Evolutionary conservation across 345 rosid species (phyloP).

Genomic region (Cochlearia excelsa): DNA sequence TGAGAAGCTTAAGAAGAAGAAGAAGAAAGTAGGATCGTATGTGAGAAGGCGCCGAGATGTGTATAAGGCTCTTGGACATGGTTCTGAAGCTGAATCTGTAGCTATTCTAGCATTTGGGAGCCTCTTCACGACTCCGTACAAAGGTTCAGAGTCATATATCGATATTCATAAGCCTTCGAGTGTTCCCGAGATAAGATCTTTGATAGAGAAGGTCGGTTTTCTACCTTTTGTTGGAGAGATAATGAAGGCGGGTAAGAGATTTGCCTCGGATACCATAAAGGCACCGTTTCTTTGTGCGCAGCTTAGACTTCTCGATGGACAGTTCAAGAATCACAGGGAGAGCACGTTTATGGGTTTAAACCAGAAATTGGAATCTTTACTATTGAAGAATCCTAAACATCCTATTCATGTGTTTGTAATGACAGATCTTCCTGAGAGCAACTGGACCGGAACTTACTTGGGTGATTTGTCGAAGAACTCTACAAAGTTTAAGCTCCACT

Average conservation of each 20-base stretch:
- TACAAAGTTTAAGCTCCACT: constrained; percentile 52
- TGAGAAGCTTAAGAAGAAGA: constrained; percentile 77
- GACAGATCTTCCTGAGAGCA: constrained; percentile 86
- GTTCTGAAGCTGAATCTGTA: constrained; percentile 60
- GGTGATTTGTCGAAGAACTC: constrained; percentile 61
- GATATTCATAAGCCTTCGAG: constrained; percentile 48
- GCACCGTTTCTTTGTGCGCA: constrained; percentile 82
- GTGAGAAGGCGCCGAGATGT: constrained; percentile 68
- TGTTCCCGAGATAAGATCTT: constrained; percentile 49
- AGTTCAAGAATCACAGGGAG: constrained; percentile 89
- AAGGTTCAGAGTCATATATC: constrained; percentile 64
- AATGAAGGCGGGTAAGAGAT: constrained; percentile 55
- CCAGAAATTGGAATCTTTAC: constrained; percentile 62
- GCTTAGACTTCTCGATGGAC: constrained; percentile 89
- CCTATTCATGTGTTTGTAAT: constrained; percentile 64
- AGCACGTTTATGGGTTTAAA: constrained; percentile 56
- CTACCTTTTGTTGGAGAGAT: constrained; percentile 81
- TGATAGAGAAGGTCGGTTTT: constrained; percentile 57
- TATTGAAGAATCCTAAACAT: constrained; percentile 28
- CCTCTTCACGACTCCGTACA: constrained; percentile 80
- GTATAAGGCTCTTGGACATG: constrained; percentile 62
- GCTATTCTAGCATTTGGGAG: constrained; percentile 78
- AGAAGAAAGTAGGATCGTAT: constrained; percentile 53
- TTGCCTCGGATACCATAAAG: constrained; percentile 51
- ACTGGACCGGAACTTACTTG: constrained; percentile 81